Evolutionary conservation across 345 rosid species (phyloP).

Genomic region (Heritiera fomes): DNA sequence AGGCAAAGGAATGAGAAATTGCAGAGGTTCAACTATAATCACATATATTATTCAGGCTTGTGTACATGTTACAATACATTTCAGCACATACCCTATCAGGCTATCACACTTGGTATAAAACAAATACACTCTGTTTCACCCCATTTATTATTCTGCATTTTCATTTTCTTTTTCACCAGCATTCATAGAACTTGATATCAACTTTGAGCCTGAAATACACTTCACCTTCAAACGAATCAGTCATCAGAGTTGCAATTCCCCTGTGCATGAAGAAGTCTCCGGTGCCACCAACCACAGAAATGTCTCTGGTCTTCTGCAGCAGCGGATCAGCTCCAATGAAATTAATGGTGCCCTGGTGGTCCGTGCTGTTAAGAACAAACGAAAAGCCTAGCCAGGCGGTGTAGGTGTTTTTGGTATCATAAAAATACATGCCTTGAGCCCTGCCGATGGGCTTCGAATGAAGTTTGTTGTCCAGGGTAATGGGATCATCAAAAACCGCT

Average conservation of each 20-base stretch:
- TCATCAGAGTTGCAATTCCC: constrained; percentile 43
- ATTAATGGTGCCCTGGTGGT: constrained; percentile 37
- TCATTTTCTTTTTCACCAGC: constrained; percentile 32
- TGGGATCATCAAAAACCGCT: constrained; percentile 52
- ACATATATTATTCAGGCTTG: neutral
- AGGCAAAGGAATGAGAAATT: no score
- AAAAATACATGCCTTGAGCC: constrained; percentile 53
- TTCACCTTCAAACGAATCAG: constrained; percentile 46
- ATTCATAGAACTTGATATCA: constrained; percentile 51
- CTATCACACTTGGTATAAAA: neutral
- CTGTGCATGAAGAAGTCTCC: constrained; percentile 55
- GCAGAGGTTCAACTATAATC: no score
- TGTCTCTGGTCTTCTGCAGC: constrained; percentile 42
- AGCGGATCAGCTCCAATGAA: constrained; percentile 49
- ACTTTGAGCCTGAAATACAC: constrained; percentile 41
- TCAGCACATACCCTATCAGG: neutral
- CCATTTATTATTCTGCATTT: no score
- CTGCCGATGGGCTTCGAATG: constrained; percentile 42
- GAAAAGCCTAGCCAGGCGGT: constrained; percentile 57
- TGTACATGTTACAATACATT: neutral
- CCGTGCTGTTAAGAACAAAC: constrained; percentile 40
- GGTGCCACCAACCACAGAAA: constrained; percentile 51
- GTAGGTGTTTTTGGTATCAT: constrained; percentile 43
- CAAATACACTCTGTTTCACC: neutral
- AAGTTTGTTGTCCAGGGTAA: constrained; percentile 50